Evolutionary conservation across 148 eudicot genomes (phyloP), one percentile per base, ranked within the genome.

Genomic region (Chenopodium album): DNA sequence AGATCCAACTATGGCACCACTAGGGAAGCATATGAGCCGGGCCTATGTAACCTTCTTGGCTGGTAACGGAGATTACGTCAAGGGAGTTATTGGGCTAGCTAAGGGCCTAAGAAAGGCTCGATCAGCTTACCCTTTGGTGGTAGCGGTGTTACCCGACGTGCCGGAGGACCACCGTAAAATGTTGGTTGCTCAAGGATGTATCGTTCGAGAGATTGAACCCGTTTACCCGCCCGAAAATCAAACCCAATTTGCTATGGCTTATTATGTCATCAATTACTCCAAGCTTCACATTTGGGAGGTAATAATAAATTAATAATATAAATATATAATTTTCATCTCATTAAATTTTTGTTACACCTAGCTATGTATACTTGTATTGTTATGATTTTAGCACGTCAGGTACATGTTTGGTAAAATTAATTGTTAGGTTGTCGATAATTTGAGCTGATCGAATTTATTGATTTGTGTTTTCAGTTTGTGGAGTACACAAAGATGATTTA

Each of bases 261-360:
- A 90, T 85, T 90, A 87, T 71, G 89, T 87, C 79, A 89, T 90
- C 52, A 90, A 90, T 65, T 90, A 90, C 81, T 90, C 93, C 44
- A 90, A 90, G 85, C 89, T 90, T 26, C 90, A 89, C 67, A 90
- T 90, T 28, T 90, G 89, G 89, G 87, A 90, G 93, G 93, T 87
- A 83, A 80, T 77, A 31, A 41, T 41, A 41, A 4, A 83, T 72
- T 77, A 31, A 41, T 41, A 41, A 4, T 34, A 34, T 34, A 34
- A 41, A 41, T 41, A 41, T 41, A 41, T 1, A 41, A 41, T 41
- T 7, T 41, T 41, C 7, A 0, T 41, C 7, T 5, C 8, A 4
- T 34, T 34, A 34, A 2, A 2, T 34, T 34, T 34, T 34, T 34
- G 4, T 34, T 2, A 34, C 37, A 34, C 5, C 37, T 34, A 34